phyloP scores from a whole-genome alignment of 1,284 basidiomycete genomes.

The Pyrrhoderma lamaoense region DNA sequence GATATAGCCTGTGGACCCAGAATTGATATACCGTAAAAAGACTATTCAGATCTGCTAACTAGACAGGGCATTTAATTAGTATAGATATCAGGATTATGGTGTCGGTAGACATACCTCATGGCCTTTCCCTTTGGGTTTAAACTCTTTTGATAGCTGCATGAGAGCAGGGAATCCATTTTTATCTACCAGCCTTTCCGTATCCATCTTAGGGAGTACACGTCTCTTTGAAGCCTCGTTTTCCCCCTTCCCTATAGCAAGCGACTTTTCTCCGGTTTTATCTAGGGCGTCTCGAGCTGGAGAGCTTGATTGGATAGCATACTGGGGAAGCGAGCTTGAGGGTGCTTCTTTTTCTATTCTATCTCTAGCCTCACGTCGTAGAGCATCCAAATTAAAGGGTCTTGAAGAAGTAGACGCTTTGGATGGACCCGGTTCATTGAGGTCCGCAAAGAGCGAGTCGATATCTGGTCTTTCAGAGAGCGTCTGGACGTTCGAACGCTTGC shows the following conservation, averaged over 20 bases:
- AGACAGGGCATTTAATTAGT: slow-evolving; percentile 3
- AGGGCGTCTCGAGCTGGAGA: slow-evolving; percentile 36
- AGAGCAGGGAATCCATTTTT: slow-evolving; percentile 72
- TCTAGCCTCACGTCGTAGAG: slow-evolving; percentile 47
- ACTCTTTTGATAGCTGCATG: slow-evolving; percentile 63
- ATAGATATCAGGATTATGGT: not conserved
- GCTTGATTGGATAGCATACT: slow-evolving; percentile 40
- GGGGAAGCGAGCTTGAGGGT: slow-evolving; percentile 28
- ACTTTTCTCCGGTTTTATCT: slow-evolving; percentile 22
- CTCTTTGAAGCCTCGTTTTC: slow-evolving; percentile 34
- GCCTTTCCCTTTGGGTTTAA: slow-evolving; percentile 80
- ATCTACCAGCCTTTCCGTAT: slow-evolving; percentile 67
- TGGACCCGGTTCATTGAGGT: slow-evolving; percentile 38
- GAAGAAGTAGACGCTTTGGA: slow-evolving; percentile 30
- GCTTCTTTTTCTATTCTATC: slow-evolving; percentile 31
- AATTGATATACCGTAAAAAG: slow-evolving; percentile 81
- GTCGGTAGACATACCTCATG: slow-evolving; percentile 58
- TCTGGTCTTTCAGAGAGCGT: slow-evolving; percentile 28
- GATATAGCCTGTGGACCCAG: slow-evolving; percentile 88
- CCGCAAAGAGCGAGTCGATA: slow-evolving; percentile 58
- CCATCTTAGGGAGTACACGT: slow-evolving; percentile 52
- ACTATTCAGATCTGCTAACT: slow-evolving; percentile 72
- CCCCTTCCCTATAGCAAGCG: slow-evolving; percentile 28
- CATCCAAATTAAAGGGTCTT: slow-evolving; percentile 41
- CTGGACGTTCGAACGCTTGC: slow-evolving; percentile 19